A percentile compares a stretch with the other conserved stretches of the same genome.
These are phyloP conservation scores for Pichia sp. DNA, from an alignment of 1,139 yeast species.

Conservation along the genomic window DNA sequence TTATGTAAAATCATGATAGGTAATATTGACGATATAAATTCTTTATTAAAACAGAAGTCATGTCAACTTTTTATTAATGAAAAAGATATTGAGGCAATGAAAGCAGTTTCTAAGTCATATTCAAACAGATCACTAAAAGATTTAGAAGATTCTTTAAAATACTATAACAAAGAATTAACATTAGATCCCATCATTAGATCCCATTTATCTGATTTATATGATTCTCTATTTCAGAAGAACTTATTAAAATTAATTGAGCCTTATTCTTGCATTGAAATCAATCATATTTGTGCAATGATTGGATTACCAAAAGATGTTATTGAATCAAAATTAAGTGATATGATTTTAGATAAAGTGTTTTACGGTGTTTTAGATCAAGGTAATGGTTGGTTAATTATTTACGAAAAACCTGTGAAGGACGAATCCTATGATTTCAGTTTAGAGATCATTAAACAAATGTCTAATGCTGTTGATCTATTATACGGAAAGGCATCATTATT, in stretches of 20 bases:
- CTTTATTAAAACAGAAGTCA: constrained; percentile 69
- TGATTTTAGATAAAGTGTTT: constrained; percentile 91
- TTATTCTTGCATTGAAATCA: constrained; percentile 86
- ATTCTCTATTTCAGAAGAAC: constrained; percentile 87
- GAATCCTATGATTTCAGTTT: constrained; percentile 85
- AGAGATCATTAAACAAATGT: constrained; percentile 80
- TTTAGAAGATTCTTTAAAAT: constrained; percentile 71
- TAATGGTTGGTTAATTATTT: constrained; percentile 92
- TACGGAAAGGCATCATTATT: constrained; percentile 81
- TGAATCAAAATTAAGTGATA: constrained; percentile 90
- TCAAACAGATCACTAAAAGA: constrained; percentile 85
- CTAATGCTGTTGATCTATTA: constrained; percentile 80
- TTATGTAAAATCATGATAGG: constrained; percentile 91
- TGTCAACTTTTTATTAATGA: constrained; percentile 62
- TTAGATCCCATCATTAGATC: constrained; percentile 85
- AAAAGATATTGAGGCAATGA: constrained; percentile 79
- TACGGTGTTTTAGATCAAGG: constrained; percentile 97
- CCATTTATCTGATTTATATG: constrained; percentile 89
- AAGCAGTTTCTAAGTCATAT: constrained; percentile 85
- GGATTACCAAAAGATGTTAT: constrained; percentile 86
- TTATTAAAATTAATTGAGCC: constrained; percentile 93
- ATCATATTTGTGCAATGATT: constrained; percentile 80
- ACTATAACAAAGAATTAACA: constrained; percentile 69
- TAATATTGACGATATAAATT: constrained; percentile 72
- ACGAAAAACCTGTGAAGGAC: constrained; percentile 83